phyloP scores from a whole-genome alignment of 257 asterid species.

The Perilla frutescens region DNA sequence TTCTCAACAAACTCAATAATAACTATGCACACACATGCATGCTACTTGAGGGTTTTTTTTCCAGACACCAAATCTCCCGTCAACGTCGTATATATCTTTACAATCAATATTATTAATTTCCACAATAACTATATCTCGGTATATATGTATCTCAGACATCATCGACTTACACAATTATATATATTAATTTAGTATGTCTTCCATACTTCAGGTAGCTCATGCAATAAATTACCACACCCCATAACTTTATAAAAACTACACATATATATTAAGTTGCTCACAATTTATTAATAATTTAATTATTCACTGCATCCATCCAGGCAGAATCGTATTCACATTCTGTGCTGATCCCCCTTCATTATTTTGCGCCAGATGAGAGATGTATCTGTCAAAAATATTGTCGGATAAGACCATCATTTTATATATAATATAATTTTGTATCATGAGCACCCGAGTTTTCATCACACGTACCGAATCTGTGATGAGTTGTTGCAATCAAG shows the following conservation, averaged over 20 bases:
- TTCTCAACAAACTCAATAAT: too few relatives aligned
- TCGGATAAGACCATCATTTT: neutral
- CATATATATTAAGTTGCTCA: neutral
- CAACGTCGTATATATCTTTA: constrained; percentile 13
- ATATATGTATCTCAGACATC: neutral
- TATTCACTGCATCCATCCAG: constrained; percentile 55
- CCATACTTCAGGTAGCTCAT: constrained; percentile 29
- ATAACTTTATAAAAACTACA: neutral
- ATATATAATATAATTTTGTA: neutral
- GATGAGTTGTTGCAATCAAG: constrained; percentile 26
- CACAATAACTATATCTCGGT: neutral
- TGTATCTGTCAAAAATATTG: constrained; percentile 33
- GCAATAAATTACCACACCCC: constrained; percentile 17
- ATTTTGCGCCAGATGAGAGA: constrained; percentile 31
- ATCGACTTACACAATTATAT: neutral
- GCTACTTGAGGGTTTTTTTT: neutral
- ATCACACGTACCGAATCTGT: constrained; percentile 10
- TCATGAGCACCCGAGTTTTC: neutral
- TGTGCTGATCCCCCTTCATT: constrained; percentile 34
- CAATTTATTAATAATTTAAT: too few relatives aligned
- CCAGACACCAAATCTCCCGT: constrained; percentile 4
- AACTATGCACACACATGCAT: too few relatives aligned
- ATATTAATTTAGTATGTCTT: neutral
- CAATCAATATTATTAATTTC: neutral
- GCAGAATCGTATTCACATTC: constrained; percentile 43